Conservation (phyloP, 371 early-diverging fungal genomes). For the Funneliformis caledonium region DNA sequence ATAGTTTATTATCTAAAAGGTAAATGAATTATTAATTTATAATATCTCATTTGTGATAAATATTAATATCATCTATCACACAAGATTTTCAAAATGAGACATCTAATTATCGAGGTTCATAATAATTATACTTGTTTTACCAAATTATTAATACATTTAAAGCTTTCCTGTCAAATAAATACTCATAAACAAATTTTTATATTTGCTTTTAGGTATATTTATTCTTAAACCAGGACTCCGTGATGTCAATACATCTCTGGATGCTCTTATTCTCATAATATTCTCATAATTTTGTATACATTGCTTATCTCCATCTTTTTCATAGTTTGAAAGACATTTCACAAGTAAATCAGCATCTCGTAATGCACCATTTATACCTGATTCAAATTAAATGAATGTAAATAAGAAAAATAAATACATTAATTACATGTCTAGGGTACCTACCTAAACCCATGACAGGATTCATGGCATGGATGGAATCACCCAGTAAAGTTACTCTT, state of each 20-base stretch:
- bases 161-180: background rate
- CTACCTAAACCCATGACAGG: background rate
- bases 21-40: too few species aligned
- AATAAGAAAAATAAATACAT: background rate
- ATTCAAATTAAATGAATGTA: background rate
- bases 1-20: too few species aligned
- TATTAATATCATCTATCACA: too few species aligned
- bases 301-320: background rate
- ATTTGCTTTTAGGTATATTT: background rate
- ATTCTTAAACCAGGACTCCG: background rate
- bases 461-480: conserved; percentile 10
- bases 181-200: background rate
- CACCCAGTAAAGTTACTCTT: conserved; percentile 5
- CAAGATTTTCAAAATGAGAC: too few species aligned
- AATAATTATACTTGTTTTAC: too few species aligned
- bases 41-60: too few species aligned
- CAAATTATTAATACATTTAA: background rate
- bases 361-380: background rate
- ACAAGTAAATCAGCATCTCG: background rate
- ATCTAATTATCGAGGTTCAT: too few species aligned
- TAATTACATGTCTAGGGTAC: background rate
- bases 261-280: background rate
- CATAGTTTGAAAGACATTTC: background rate
- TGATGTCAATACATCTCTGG: background rate
- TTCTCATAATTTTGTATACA: background rate